Base-by-base conservation (phyloP, 2,329 filamentous ascomycete species). In the Aspergillus sojae region DNA sequence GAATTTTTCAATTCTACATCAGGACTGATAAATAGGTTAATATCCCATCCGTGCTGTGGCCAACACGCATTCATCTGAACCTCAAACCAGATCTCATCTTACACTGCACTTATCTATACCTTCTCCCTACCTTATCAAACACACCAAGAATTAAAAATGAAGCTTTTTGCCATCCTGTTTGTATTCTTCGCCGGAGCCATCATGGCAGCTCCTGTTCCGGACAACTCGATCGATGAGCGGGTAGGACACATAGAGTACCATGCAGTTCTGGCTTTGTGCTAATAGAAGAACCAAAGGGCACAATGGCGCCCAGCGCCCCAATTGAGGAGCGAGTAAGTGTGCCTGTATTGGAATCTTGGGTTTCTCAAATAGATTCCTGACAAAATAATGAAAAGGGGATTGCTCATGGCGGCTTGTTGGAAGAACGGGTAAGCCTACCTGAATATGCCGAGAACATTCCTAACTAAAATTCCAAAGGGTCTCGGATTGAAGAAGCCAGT, bases 231-330 rank as follows among this genome's bases (percentile, higher is more conserved):
- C 43, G n/a, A 46, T 5, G n/a, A 46, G n/a, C 43, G 43, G 43
- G 43, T 46, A 46, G 4, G 43, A 46, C n/a, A 46, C n/a, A 1
- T 9, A 4, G 4, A 9, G 1, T 4, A 7, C 6, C 6, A 19
- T n/a, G 2, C 16, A 9, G 5, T 10, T n/a, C 9, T 41, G 39
- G 19, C 1, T 1, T n/a, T 4, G 3, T n/a, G 16, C 39, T 41
- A n/a, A 41, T n/a, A 4, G 16, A 7, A 10, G 6, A 41, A 41
- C 3, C 0, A n/a, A 19, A 41, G 39, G 39, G 16, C 16, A 1
- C 0, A 41, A 7, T 3, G 1, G 4, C 7, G 0, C 16, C 16
- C 0, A 19, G 16, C 2, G 1, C 16, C 36, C 5, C 36, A 1
- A 9, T 41, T 6, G 39, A n/a, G 9, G 19, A 19, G 4, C 16